Base-by-base conservation (phyloP, 345 rosid genomes). In the Hirschfeldia incana region DNA sequence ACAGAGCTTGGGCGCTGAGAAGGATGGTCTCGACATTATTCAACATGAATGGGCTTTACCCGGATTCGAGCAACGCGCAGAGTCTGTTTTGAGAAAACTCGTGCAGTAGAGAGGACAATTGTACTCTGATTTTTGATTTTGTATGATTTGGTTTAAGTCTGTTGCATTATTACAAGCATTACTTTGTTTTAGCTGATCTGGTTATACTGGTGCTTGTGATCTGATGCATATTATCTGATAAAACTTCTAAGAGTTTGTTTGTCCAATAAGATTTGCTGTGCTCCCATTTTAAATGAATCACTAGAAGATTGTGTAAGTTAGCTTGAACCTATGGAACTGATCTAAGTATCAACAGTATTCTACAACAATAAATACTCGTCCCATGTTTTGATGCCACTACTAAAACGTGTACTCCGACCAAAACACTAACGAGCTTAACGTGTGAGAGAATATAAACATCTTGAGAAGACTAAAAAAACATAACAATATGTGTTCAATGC, bases 41-140 rank as follows among this genome's bases (percentile, higher is more conserved):
- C 94, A 87, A 75, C 94, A 91, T 72, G 94, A 88, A 15, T 86
- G 90, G 58, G 17, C 58, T 51, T 80, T 92, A 13, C 97, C 97
- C 0, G 85, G 87, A 69, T 91, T 92, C 3, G 98, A 94, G 90
- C 91, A 85, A 30, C 92, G 92, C 5, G 98, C 97, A 3, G 92
- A 92, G 87, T 85, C 87, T 17, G 92, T 88, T 8, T 83, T 92
- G 84, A 90, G 85, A 83, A 87, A 92, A 73, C 87, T 94, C 12
- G 42, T 90, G 30, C 58, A 72, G 51, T 94, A 83, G 86, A 17
- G 58, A 51, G 2, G 58, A 49, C 57, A 12, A 4, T 44, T 11
- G 51, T 11, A 44, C 15, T 4, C 15, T 44, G 51, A 36, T 36
- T 36, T 36, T 36, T 6, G 1, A 3, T 44, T 44, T 44, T 44